phyloP scores from a whole-genome alignment of 2,329 filamentous ascomycete species.

The Pseudogymnoascus sp. region DNA sequence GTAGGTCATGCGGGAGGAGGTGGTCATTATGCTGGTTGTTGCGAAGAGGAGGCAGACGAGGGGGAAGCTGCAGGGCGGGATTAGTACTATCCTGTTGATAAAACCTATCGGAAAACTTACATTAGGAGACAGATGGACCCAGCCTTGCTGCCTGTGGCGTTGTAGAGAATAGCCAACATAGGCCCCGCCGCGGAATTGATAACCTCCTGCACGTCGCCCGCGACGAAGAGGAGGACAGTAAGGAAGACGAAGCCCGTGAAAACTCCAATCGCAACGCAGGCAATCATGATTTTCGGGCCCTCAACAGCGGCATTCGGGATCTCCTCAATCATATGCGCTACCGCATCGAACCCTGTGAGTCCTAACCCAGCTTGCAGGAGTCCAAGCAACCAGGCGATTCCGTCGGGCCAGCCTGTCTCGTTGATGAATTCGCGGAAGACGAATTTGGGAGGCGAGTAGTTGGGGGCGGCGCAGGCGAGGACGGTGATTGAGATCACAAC shows the following conservation, averaged over 20 bases:
- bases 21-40: conserved; percentile 55
- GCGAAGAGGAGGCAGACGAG: conserved; percentile 56
- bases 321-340: conserved; percentile 37
- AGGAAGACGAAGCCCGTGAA: conserved; percentile 34
- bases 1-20: conserved; percentile 56
- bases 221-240: conserved; percentile 35
- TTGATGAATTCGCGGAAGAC: conserved; percentile 48
- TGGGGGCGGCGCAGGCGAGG: conserved; percentile 36
- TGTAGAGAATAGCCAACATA: background rate
- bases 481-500: conserved; percentile 36
- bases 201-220: conserved; percentile 36
- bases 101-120: no score
- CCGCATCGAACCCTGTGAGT: conserved; percentile 35
- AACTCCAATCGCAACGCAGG: conserved; percentile 33
- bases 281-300: conserved; percentile 9
- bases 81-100: background rate
- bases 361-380: conserved; percentile 35
- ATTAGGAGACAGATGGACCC: conserved; percentile 16
- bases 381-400: conserved; percentile 32
- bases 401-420: conserved; percentile 36
- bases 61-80: conserved; percentile 45
- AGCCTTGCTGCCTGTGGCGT: conserved; percentile 14
- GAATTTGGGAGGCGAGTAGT: conserved; percentile 38
- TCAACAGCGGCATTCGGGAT: conserved; percentile 36
- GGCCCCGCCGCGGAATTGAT: conserved; percentile 34